Percentiles rank a stretch among this genome's conserved stretches.
These are phyloP conservation scores for Diaporthe batatas DNA, from an alignment of 2,329 filamentous ascomycete species.

Conservation along the genomic window DNA sequence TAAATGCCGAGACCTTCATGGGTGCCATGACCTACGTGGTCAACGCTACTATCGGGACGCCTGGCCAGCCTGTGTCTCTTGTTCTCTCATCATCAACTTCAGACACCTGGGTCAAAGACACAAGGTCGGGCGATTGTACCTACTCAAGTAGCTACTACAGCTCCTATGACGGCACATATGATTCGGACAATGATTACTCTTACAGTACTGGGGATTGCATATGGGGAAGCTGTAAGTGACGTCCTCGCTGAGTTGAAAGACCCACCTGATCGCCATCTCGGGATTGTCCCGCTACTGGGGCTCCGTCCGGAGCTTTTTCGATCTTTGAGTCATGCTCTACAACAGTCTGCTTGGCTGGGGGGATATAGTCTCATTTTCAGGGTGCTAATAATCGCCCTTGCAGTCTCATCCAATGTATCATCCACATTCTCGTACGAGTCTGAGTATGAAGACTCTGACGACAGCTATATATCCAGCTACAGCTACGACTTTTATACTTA, in stretches of 20 bases:
- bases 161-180: conserved; percentile 14
- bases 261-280: not conserved
- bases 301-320: not conserved
- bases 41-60: conserved; percentile 48
- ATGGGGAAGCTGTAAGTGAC: conserved; percentile 46
- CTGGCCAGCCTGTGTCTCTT: conserved; percentile 48
- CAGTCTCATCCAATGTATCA: conserved; percentile 43
- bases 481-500: conserved; percentile 37
- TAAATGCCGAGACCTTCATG: conserved; percentile 36
- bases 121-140: conserved; percentile 38
- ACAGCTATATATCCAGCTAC: conserved; percentile 24
- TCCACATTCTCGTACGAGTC: conserved; percentile 44
- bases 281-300: not conserved
- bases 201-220: conserved; percentile 37
- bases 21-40: conserved; percentile 45
- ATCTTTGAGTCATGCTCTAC: conserved; percentile 10
- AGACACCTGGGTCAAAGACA: conserved; percentile 50
- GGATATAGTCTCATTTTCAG: not conserved
- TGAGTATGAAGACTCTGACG: conserved; percentile 4
- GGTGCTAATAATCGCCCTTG: conserved; percentile 36
- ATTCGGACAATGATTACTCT: not conserved
- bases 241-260: not conserved
- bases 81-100: conserved; percentile 45
- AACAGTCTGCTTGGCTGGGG: no score
- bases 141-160: conserved; percentile 28